These are phyloP conservation scores for Chaetomium olivaceum DNA, from an alignment of 2,329 filamentous ascomycete species.

Conservation along the genomic window DNA sequence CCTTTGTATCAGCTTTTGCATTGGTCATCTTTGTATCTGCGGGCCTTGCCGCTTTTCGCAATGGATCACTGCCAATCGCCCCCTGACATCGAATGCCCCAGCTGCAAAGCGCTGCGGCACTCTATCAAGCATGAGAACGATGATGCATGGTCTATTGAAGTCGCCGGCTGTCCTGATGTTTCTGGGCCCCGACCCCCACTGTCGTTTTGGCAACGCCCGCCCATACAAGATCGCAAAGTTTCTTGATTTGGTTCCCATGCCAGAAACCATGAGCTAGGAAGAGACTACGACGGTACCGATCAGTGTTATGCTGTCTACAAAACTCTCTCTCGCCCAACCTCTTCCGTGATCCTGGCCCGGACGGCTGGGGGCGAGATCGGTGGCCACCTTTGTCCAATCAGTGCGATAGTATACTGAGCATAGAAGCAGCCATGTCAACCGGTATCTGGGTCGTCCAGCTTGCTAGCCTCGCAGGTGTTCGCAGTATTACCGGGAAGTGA, in stretches of 20 bases:
- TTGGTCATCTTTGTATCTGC: background rate
- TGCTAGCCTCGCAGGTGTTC: conserved; percentile 29
- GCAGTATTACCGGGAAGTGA: conserved; percentile 28
- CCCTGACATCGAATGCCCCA: background rate
- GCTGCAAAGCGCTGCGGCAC: background rate
- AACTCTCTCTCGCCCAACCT: conserved; percentile 30
- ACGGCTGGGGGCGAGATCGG: background rate
- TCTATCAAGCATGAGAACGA: conserved; percentile 13
- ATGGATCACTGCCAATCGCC: conserved; percentile 12
- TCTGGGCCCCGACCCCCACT: conserved; percentile 20
- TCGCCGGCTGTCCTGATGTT: conserved; percentile 16
- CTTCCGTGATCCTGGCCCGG: conserved; percentile 11
- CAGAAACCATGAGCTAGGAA: conserved; percentile 32
- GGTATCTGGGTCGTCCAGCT: conserved; percentile 34
- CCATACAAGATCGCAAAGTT: conserved; percentile 26
- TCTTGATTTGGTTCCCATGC: conserved; percentile 29
- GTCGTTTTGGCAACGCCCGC: conserved; percentile 30
- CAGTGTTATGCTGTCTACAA: conserved; percentile 33
- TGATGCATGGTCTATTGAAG: background rate
- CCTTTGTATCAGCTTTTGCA: background rate
- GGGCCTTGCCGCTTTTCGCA: background rate
- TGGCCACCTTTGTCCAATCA: background rate
- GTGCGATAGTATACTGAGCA: conserved; percentile 32
- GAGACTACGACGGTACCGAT: conserved; percentile 32
- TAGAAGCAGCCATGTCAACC: conserved; percentile 30